Evolutionary conservation across 139 green algal species (phyloP).

Genomic region (Nannochloris sp.): DNA sequence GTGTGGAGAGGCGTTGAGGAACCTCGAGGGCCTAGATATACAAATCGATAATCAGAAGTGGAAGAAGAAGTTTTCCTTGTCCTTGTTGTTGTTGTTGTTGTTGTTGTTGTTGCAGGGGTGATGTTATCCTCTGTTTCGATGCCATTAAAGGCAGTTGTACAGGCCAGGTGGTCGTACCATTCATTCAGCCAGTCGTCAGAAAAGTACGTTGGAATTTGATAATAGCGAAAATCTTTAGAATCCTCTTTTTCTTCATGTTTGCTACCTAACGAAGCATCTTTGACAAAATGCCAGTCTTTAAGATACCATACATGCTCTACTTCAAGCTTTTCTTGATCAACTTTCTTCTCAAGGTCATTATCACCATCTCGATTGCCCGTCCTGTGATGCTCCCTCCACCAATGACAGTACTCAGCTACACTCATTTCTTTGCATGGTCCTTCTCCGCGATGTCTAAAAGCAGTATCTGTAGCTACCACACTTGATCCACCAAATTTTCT

Average conservation of each 20-base stretch:
- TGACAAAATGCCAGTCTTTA: conserved; percentile 87
- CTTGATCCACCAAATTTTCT: neutral
- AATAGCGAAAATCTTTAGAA: conserved; percentile 25
- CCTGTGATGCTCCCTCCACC: conserved; percentile 26
- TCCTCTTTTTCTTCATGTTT: too few species aligned
- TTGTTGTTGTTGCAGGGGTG: conserved; percentile 4
- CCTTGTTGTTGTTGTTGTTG: conserved; percentile 3
- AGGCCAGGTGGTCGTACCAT: conserved; percentile 35
- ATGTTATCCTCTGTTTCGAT: neutral
- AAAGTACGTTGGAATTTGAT: conserved; percentile 60
- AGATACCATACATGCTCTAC: conserved; percentile 47
- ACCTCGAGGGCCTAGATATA: conserved; percentile 75
- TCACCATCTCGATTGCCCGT: neutral
- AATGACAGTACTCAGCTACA: conserved; percentile 37
- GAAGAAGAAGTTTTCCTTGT: neutral
- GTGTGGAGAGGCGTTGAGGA: conserved; percentile 72
- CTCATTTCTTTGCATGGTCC: conserved; percentile 33
- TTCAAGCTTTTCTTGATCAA: neutral
- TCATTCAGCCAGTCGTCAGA: conserved; percentile 85
- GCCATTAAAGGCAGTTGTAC: neutral
- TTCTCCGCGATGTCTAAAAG: conserved; percentile 19
- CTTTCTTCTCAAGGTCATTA: too few species aligned
- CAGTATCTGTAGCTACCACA: neutral
- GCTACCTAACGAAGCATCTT: too few species aligned
- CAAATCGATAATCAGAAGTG: conserved; percentile 72